Evolutionary conservation across 331 rosid species (phyloP).

Genomic region (Dryas integrifolia): DNA sequence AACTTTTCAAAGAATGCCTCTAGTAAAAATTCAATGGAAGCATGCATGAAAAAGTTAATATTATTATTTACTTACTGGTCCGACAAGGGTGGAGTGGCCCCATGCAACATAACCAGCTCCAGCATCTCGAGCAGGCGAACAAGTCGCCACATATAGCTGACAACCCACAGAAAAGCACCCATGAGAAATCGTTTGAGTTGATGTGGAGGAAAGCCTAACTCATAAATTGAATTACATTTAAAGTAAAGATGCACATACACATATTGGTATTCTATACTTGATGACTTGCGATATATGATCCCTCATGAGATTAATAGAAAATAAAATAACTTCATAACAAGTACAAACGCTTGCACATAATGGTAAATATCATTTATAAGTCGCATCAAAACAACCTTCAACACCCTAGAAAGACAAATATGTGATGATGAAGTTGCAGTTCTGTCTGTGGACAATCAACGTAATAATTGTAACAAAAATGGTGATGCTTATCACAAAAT

Average conservation of each 20-base stretch:
- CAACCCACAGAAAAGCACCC: conserved; percentile 18
- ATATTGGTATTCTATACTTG: background rate
- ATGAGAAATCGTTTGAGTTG: conserved; percentile 8
- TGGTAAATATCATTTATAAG: background rate
- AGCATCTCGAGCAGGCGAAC: conserved; percentile 92
- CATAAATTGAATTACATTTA: background rate
- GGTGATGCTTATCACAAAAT: background rate
- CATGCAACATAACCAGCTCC: conserved; percentile 87
- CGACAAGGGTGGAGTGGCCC: conserved; percentile 98
- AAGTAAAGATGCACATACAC: background rate
- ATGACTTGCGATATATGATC: too few species aligned
- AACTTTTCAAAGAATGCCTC: background rate
- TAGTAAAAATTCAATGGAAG: background rate
- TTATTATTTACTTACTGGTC: conserved; percentile 67
- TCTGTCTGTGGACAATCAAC: background rate
- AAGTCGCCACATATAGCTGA: conserved; percentile 90
- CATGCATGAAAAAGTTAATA: conserved; percentile 12
- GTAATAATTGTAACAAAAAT: background rate
- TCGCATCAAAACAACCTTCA: too few species aligned
- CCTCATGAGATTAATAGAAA: background rate
- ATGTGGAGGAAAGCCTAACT: conserved; percentile 2
- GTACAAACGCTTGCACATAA: conserved; percentile 1
- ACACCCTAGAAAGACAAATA: background rate
- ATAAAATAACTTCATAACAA: background rate
- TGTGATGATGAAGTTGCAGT: background rate